Percentiles rank a stretch among this genome's conserved stretches.
These are phyloP conservation scores for Termitomyces sp. DNA, from an alignment of 1,284 basidiomycete genomes.

Conservation along the genomic window DNA sequence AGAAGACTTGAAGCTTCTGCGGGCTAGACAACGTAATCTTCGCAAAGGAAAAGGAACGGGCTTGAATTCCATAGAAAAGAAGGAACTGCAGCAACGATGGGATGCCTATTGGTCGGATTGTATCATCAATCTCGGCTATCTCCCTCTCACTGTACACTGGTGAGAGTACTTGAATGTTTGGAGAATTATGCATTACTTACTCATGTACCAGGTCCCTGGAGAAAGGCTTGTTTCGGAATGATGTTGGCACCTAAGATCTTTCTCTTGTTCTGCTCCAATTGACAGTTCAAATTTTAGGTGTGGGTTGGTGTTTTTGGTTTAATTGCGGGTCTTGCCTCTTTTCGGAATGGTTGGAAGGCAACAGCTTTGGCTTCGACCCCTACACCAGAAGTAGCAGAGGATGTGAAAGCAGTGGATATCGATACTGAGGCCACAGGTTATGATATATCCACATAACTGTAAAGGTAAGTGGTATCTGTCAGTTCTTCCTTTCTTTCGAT, in stretches of 20 bases:
- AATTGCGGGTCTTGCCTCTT: conserved; percentile 58
- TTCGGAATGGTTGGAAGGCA: conserved; percentile 72
- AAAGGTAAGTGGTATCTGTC: neutral
- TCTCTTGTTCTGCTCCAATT: neutral
- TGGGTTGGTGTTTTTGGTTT: conserved; percentile 62
- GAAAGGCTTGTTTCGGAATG: conserved; percentile 59
- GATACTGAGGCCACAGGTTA: conserved; percentile 17
- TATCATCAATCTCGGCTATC: conserved; percentile 68
- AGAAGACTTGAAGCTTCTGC: conserved; percentile 60
- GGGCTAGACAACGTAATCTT: conserved; percentile 48
- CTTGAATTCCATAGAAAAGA: conserved; percentile 43
- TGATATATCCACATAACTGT: conserved; percentile 15
- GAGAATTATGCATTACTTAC: neutral
- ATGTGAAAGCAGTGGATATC: conserved; percentile 7
- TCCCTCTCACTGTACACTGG: conserved; percentile 84
- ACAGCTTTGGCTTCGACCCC: conserved; percentile 44
- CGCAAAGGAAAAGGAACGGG: conserved; percentile 52
- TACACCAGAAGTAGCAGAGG: conserved; percentile 9
- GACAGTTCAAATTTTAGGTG: conserved; percentile 32
- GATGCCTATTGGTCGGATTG: conserved; percentile 70
- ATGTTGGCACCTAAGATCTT: conserved; percentile 35
- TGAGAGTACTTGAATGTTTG: conserved; percentile 29
- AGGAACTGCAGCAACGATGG: conserved; percentile 57
- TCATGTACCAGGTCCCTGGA: conserved; percentile 55
- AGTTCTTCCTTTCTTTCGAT: neutral